These are phyloP conservation scores for Phytophthora ramorum DNA, from an alignment of 352 stramenopile species.

Conservation along the genomic window DNA sequence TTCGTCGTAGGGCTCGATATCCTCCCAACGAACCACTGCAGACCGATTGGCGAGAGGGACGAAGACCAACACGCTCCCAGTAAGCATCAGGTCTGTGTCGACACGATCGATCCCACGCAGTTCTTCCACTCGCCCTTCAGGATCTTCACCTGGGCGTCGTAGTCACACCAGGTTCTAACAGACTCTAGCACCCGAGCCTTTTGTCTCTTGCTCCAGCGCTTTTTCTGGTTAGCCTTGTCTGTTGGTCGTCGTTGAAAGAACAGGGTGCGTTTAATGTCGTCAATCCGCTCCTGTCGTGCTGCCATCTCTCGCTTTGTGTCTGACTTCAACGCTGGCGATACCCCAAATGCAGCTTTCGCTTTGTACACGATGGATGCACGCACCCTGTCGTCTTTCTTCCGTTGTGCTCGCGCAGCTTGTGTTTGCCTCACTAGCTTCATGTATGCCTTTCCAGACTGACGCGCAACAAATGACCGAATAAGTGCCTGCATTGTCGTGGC, in stretches of 20 bases:
- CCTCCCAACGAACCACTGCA: conserved; percentile 65
- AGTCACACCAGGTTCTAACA: conserved; percentile 57
- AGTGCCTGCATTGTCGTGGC: conserved; percentile 54
- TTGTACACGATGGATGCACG: conserved; percentile 52
- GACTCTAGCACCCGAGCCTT: conserved; percentile 44
- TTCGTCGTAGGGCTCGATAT: conserved; percentile 54
- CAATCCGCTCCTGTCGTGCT: conserved; percentile 37
- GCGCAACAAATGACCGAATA: conserved; percentile 40
- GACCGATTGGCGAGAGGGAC: conserved; percentile 55
- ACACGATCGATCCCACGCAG: conserved; percentile 58
- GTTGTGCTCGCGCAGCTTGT: conserved; percentile 45
- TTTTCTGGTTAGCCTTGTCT: conserved; percentile 29
- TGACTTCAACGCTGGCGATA: conserved; percentile 52
- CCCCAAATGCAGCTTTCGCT: conserved; percentile 45
- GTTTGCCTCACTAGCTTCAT: conserved; percentile 63
- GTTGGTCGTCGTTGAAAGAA: conserved; percentile 46
- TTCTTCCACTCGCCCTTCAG: conserved; percentile 53
- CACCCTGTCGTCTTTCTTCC: conserved; percentile 48
- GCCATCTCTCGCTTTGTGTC: conserved; percentile 64
- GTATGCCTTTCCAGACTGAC: conserved; percentile 49
- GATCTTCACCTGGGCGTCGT: conserved; percentile 62
- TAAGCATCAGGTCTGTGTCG: conserved; percentile 68
- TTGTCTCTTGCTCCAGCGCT: conserved; percentile 56
- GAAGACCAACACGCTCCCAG: conserved; percentile 69
- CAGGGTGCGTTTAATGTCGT: conserved; percentile 54